Base-by-base conservation (phyloP, 352 stramenopile species). In the Globisporangium camurandrum region DNA sequence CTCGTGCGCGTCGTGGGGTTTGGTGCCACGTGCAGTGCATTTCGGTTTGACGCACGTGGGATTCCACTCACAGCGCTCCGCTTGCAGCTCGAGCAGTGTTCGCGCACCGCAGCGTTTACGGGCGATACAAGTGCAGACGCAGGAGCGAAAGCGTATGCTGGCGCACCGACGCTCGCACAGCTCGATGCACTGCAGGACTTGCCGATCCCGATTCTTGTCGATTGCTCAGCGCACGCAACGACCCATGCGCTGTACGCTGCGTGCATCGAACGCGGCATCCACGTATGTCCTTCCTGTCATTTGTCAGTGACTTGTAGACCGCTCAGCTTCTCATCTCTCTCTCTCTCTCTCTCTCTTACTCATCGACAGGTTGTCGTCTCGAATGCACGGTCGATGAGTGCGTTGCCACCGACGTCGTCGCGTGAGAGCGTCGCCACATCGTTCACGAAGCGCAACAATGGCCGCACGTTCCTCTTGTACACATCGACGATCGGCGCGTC, bases 391-490 rank as follows among this genome's bases (percentile, higher is more conserved):
- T 85, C 76, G 8, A 67, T 86, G 12, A 78, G 58, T 41, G 49
- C 60, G 22, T 44, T 90, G 16, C 72, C 75, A 4, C 55, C 64
- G 12, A 85, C 75, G 0, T 64, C 72, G 30, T 84, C 71, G 6
- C 71, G 71, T 10, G 74, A 84, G 42, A 83, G 71, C 55, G 64
- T 86, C 3, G 69, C 73, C 11, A 74, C 66, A 8, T 56, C 43
- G 12, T 27, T 8, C 58, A n/a, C n/a, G n/a, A 64, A 57, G 52
- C 61, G 51, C 41, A 56, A 45, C 11, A n/a, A n/a, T n/a, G 75
- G 74, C 0, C 79, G 75, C 22, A 74, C 76, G 10, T 91, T 85
- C 49, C 71, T 88, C 57, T 77, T 91, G 69, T 89, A 88, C 67
- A 84, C 79, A 22, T 88, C 80, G 9, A 87, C 78, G 9, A 79